Evolutionary conservation across 1,284 basidiomycete genomes (phyloP), one percentile per base, ranked within the genome.

Genomic region (Vanrija humicola): DNA sequence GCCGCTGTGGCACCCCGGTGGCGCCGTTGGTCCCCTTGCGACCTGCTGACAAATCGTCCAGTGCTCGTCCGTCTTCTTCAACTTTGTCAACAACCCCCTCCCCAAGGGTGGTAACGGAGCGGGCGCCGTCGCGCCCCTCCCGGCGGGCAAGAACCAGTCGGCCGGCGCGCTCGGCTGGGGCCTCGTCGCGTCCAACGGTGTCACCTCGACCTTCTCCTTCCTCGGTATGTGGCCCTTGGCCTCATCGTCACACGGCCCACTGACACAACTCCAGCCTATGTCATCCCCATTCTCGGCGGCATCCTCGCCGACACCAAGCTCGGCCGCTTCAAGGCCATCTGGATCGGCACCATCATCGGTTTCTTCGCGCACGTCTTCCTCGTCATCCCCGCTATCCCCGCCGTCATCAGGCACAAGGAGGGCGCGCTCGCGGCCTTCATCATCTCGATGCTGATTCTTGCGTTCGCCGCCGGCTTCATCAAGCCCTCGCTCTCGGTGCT

Each of bases 91-190:
- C 48, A 50, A 59, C 59, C 80, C 81, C 0, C 82, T 89, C 2
- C 89, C 88, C 1, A 58, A 65, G 0, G 69, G 68, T 7, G 83
- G 83, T 39, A 89, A 87, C 6, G 79, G 70, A 38, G 81, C 88
- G 2, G 89, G 89, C 60, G 89, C 89, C 3, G 81, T 90, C 3
- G 84, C 82, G 10, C 74, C 80, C 50, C 85, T 86, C 5, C 83
- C 85, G 57, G 82, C 79, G 15, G 82, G 85, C 19, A 42, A 55
- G 23, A 56, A 70, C 28, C 58, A 68, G 44, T 84, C 86, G 0
- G 87, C 86, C 0, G 89, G 88, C 65, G 72, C 72, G 19, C 60
- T 72, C 7, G 65, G 64, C 47, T 45, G 63, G 39, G 72, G 70
- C 5, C 65, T 64, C 10, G 62, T 64, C 38, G 54, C 48, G 10